Conservation (phyloP, 2,329 filamentous ascomycete genomes). For the Talaromyces sp. region DNA sequence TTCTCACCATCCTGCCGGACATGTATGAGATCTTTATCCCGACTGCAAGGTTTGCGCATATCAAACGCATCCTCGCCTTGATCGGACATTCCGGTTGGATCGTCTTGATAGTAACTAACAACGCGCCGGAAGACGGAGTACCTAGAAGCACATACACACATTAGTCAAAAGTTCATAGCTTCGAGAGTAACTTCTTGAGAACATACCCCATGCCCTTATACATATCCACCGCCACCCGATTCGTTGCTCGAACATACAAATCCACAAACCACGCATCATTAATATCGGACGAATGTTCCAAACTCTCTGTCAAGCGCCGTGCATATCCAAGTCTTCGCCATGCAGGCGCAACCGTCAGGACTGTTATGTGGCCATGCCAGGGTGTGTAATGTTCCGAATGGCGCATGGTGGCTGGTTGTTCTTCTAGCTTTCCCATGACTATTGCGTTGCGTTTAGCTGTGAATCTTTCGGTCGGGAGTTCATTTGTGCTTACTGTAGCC, state of each 20-base stretch:
- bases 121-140: conserved; percentile 86
- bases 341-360: conserved; percentile 83
- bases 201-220: conserved; percentile 81
- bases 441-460: conserved; percentile 8
- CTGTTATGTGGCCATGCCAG: conserved; percentile 98
- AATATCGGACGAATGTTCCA: conserved; percentile 78
- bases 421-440: conserved; percentile 98
- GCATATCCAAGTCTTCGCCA: conserved; percentile 84
- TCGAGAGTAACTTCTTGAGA: not conserved
- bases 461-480: not conserved
- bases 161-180: not conserved
- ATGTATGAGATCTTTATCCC: conserved; percentile 72
- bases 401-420: conserved; percentile 69
- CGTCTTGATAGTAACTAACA: conserved; percentile 88
- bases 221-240: conserved; percentile 78
- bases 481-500: conserved; percentile 68
- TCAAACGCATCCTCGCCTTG: conserved; percentile 83
- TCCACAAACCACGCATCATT: conserved; percentile 93
- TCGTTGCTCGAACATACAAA: conserved; percentile 85
- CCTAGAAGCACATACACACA: conserved; percentile 27
- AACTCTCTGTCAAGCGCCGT: conserved; percentile 71
- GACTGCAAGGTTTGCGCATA: conserved; percentile 87
- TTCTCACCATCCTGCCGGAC: conserved; percentile 76
- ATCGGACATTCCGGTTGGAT: conserved; percentile 58
- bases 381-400: conserved; percentile 88